Evolutionary conservation across 1,139 yeast species (phyloP), one percentile per base, ranked within the genome.

Genomic region (Kurtzmaniella quercitrusa): DNA sequence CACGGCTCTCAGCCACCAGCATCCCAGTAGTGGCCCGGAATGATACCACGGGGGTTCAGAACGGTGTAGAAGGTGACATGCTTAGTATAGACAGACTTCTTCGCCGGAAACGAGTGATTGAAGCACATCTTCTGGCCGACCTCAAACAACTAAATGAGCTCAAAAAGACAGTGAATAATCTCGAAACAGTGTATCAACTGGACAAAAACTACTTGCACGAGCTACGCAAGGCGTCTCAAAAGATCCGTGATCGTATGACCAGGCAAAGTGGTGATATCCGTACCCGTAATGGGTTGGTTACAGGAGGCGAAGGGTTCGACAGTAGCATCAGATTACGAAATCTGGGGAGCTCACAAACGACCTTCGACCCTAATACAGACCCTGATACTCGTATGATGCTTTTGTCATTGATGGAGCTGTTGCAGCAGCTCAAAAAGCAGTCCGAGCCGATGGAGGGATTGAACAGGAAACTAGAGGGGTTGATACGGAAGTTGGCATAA

Each of bases 101-200:
- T 8, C 54, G 66, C 34, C 53, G 67, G 11, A 68, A 65, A 46
- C 57, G 58, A 16, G 58, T 59, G 38, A 51, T 70, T 41, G 75
- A 71, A 48, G 66, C 74, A 1, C 66, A 66, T 48, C 54, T 71
- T 14, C 68, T 62, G 67, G 77, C 77, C 0, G 77, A 71, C 46
- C 43, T 64, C 33, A 65, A 66, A 44, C 77, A 72, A 47, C 52
- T 71, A 39, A 52, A 57, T 19, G 71, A 66, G n/a, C 52, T 72
- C 29, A 62, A 68, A 43, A 48, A 50, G 10, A 58, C 65, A 48
- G 56, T 59, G 41, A 53, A 56, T 14, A 59, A 60, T 31, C 48
- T 63, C 15, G 49, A 63, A 18, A 46, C 51, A 31, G 50, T 52
- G 24, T 62, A 59, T 50, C 52, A 62, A 42, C 65, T 62, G 60